Base-by-base conservation (phyloP, 2,329 filamentous ascomycete species). In the Microthyrium microscopicum region DNA sequence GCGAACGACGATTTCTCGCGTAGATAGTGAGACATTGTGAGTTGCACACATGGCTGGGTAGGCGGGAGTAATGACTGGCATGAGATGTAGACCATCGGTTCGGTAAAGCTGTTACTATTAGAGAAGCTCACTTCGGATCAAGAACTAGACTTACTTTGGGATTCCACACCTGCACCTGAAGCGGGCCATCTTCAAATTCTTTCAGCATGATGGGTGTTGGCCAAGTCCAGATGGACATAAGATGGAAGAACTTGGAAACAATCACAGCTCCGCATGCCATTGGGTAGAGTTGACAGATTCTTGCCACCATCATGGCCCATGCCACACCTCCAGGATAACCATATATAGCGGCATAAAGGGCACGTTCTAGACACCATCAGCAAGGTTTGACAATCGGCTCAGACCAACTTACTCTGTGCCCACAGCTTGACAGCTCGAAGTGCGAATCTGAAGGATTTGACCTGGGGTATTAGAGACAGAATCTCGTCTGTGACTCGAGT, bases 1-100 rank as follows among this genome's bases (percentile, higher is more conserved):
- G 29, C 75, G 68, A 42, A 83, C 70, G 48, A 98, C 84, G 31
- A 94, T 73, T 5, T 70, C 62, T 61, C 84, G 82, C 2, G 84
- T 91, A 1, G 87, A 95, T 42, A 71, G 64, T 3, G 80, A 85
- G 39, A 98, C 77, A 48, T 93, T 95, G 61, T 92, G 89, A 0
- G 89, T 95, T 2, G 89, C 78, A 53, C 89, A 95, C 85, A 94
- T 95, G 31, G 84, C 91, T 3, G 89, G 89, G 52, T 94, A 95
- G 1, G 89, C 85, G 2, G 89, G 89, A 2, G 89, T 98, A 48
- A 98, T 95, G 54, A 98, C 82, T 19, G 89, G 89, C 89, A 98
- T 98, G 33, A 94, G 62, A 54, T 95, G 87, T 43, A 73, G 80
- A 27, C 71, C 70, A 53, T 95, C 89, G 35, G 72, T 70, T 39